Evolutionary conservation across 1,284 basidiomycete species (phyloP), one percentile per base, ranked within the genome.

Genomic region (Puccinia coronata): DNA sequence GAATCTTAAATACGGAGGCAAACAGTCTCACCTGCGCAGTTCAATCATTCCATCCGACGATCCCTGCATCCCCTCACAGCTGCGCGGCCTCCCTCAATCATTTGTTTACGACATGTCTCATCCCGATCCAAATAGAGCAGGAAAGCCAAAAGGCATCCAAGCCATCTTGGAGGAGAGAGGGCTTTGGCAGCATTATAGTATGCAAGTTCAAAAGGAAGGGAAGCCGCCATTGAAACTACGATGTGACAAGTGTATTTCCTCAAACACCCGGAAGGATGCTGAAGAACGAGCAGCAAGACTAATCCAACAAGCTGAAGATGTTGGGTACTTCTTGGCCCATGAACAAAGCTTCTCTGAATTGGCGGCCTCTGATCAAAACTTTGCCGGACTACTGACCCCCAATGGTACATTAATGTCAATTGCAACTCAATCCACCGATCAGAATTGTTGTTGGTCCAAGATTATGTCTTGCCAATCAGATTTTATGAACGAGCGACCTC

Each of bases 101-200:
- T 34, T 71, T 28, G 25, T 31, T 18, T 71, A 28, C 25, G 18
- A 49, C 36, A 2, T 25, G 4, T 25, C n/a, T 1, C 43, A 71
- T 23, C 69, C 69, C 3, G 31, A 71, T 71, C n/a, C 47, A 71
- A 55, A 49, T 18, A 41, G 9, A 28, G 69, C 69, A 39, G 51
- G 69, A 25, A 51, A 71, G 20, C 14, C 69, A 51, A 71, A 71
- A 31, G 69, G 69, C 4, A 43, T 71, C 12, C 20, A 51, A 71
- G 69, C 23, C 9, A 47, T 47, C 16, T 47, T 47, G 43, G 43
- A 47, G 43, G 43, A 47, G 43, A 6, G 43, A 8, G 43, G 43
- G 6, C 43, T 47, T 47, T 47, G 43, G 43, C 43, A 47, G 16
- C 43, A n/a, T 3, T 28, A 18, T 31, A n/a, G n/a, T n/a, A 4